Base-by-base conservation (phyloP, 1,284 basidiomycete species). In the Malassezia vespertilionis region DNA sequence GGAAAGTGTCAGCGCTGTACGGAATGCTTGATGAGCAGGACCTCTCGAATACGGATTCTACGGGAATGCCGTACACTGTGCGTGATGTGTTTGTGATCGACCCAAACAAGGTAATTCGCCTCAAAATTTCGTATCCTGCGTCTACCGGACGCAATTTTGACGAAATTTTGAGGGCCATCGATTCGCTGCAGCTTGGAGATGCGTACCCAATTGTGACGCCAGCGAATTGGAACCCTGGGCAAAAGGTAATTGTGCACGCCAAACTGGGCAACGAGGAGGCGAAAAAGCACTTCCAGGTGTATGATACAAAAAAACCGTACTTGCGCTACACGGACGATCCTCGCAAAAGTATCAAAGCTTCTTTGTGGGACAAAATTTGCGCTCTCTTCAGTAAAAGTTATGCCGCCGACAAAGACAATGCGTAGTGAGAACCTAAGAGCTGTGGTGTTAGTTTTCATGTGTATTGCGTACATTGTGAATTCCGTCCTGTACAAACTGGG, bases 1-100 rank as follows among this genome's bases (percentile, higher is more conserved):
- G 93, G 70, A 82, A 81, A 72, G 53, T 62, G 6, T 54, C 57
- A 12, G 59, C 63, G 46, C 53, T 53, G 30, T 90, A 89, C 70
- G 87, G 89, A 72, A 97, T 97, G 93, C 78, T 97, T 53, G 91
- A 97, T 72, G 78, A 84, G 60, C 84, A 91, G 71, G 88, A 93
- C 73, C 79, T 84, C 40, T 91, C 89, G 52, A 99, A 97, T 76
- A 80, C 84, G 46, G 93, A 99, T 73, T 78, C 77, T 43, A 91
- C 91, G 75, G 87, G 89, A 41, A 61, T 72, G 17, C 76, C 75
- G 15, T 74, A 77, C 69, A 95, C 89, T n/a, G 62, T 67, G 3
- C 58, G 64, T 5, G 62, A 63, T 43, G 67, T 70, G 14, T 67
- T 70, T 26, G 63, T 70, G 24, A 67, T 70, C 33, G 65, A 70